Percentiles rank a stretch among this genome's conserved stretches.
Evolutionary conservation across 768 basidiomycete species (phyloP).

Genomic region (Tylopilus subfusipes): DNA sequence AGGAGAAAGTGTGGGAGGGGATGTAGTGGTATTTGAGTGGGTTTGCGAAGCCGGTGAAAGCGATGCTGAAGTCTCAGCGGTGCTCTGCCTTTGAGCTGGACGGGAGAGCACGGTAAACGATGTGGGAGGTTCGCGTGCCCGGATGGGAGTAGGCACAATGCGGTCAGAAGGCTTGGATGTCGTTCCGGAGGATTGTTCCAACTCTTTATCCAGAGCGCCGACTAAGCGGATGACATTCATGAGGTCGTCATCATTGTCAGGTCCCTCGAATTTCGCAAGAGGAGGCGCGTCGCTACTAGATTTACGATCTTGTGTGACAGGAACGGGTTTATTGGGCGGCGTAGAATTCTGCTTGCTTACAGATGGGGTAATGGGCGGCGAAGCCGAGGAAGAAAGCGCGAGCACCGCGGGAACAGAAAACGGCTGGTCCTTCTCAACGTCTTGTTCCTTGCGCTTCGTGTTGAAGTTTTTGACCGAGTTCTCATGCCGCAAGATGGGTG

Average conservation of each 20-base stretch:
- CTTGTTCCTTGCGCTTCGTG: conserved; percentile 19
- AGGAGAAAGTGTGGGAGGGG: background rate
- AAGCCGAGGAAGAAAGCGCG: conserved; percentile 16
- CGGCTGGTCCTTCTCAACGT: conserved; percentile 24
- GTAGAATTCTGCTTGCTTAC: conserved; percentile 5
- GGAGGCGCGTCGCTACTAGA: conserved; percentile 15
- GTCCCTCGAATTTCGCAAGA: conserved; percentile 2
- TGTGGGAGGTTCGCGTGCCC: conserved; percentile 50
- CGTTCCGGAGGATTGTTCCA: conserved; percentile 12
- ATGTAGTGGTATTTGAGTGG: background rate
- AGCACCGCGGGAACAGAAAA: conserved; percentile 30
- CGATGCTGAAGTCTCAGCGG: conserved; percentile 10
- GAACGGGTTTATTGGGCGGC: background rate
- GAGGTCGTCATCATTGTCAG: conserved; percentile 29
- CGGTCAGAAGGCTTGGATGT: conserved; percentile 11
- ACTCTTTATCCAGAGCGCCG: conserved; percentile 23
- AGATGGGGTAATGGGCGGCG: conserved; percentile 19
- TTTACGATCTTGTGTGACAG: conserved; percentile 14
- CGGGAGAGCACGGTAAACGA: conserved; percentile 63
- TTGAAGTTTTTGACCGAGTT: conserved; percentile 24
- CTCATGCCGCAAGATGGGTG: conserved; percentile 30
- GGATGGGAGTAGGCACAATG: conserved; percentile 55
- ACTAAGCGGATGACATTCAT: conserved; percentile 32
- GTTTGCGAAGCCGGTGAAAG: conserved; percentile 12
- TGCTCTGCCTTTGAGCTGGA: conserved; percentile 40